Evolutionary conservation across 192 early-diverging fungal genomes (phyloP).

Genomic region (Dimargaris xerosporica): DNA sequence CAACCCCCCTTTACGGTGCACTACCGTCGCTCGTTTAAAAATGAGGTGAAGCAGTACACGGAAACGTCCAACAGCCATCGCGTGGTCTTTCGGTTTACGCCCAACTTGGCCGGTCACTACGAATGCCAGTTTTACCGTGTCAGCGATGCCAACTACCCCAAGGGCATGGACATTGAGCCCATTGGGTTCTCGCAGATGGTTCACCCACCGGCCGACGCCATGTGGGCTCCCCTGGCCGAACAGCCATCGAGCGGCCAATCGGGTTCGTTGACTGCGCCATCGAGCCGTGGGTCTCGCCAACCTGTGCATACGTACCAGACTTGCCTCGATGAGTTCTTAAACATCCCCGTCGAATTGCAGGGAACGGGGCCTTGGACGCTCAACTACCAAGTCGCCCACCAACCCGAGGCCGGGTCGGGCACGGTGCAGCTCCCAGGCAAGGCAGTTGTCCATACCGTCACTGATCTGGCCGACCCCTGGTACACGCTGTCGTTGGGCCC

Average conservation of each 20-base stretch:
- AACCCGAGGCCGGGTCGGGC: neutral
- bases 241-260: neutral
- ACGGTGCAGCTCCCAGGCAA: neutral
- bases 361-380: conserved; percentile 38
- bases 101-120: conserved; percentile 23
- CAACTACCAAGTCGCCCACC: conserved; percentile 21
- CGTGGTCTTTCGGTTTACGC: conserved; percentile 19
- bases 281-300: no score
- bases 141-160: conserved; percentile 28
- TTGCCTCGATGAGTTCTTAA: conserved; percentile 19
- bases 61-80: conserved; percentile 22
- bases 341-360: conserved; percentile 29
- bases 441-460: conserved; percentile 12
- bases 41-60: conserved; percentile 14
- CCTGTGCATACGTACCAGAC: conserved; percentile 9
- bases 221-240: conserved; percentile 12
- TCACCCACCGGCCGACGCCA: conserved; percentile 27
- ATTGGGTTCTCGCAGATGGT: conserved; percentile 17
- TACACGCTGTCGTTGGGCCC: conserved; percentile 16
- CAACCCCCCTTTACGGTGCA: conserved; percentile 25
- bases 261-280: neutral
- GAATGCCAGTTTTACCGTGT: conserved; percentile 25
- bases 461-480: conserved; percentile 16
- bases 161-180: conserved; percentile 17
- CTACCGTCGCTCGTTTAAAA: conserved; percentile 22